Percentiles rank a stretch among this genome's conserved stretches.
Conservation (phyloP, 331 rosid genomes). For the Pyrus hybrid region DNA sequence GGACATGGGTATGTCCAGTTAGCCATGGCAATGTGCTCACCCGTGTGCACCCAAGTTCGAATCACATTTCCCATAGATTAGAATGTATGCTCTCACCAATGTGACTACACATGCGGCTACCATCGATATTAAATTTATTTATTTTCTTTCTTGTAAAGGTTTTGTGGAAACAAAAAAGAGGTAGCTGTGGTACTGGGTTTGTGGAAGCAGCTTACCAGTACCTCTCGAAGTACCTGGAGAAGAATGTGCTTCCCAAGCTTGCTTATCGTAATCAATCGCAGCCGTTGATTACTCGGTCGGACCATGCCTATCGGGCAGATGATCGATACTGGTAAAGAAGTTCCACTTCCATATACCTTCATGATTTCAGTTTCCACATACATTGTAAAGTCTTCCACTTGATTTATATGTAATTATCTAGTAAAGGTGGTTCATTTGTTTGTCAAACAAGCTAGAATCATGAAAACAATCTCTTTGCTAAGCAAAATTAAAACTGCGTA, state of each 20-base stretch:
- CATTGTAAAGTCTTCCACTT: not conserved
- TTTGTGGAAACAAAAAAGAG: constrained; percentile 29
- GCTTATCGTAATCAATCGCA: not conserved
- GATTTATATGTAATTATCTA: not conserved
- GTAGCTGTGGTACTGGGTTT: constrained; percentile 62
- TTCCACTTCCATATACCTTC: not conserved
- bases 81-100: too few relatives aligned
- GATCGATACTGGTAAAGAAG: not conserved
- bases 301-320: not conserved
- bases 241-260: constrained; percentile 29
- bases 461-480: too few relatives aligned
- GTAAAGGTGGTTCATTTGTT: too few relatives aligned
- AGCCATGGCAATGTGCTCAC: too few relatives aligned
- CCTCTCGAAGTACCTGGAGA: constrained; percentile 11
- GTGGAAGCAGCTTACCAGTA: constrained; percentile 22
- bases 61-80: too few relatives aligned
- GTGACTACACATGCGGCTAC: too few relatives aligned
- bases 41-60: not conserved
- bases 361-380: not conserved
- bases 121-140: too few relatives aligned
- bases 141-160: constrained; percentile 17
- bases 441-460: too few relatives aligned
- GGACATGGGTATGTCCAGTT: not conserved
- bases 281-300: not conserved
- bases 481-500: too few relatives aligned